Evolutionary conservation across 1,139 yeast genomes (phyloP).

Genomic region (Yamadazyma oceani): DNA sequence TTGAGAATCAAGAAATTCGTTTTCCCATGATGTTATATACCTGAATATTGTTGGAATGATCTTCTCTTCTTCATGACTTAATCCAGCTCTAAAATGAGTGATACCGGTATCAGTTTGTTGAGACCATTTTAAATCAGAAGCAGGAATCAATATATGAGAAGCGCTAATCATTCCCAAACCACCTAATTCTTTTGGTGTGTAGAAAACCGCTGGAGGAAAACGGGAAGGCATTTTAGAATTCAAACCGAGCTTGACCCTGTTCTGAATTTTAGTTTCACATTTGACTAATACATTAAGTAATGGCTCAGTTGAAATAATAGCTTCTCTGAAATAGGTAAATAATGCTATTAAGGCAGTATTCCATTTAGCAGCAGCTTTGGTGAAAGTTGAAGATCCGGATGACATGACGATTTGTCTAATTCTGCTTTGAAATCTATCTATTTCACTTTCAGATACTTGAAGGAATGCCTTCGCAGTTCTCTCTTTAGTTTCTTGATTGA

Average conservation of each 20-base stretch:
- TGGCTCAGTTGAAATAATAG: constrained; percentile 79
- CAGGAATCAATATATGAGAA: constrained; percentile 91
- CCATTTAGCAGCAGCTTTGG: constrained; percentile 95
- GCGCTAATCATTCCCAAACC: constrained; percentile 98
- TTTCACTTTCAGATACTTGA: constrained; percentile 79
- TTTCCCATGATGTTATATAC: constrained; percentile 94
- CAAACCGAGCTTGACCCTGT: constrained; percentile 89
- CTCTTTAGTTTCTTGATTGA: constrained; percentile 71
- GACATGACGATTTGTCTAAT: constrained; percentile 92
- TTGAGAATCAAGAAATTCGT: constrained; percentile 91
- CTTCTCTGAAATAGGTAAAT: constrained; percentile 90
- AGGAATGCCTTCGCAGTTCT: constrained; percentile 87
- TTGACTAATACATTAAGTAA: constrained; percentile 81
- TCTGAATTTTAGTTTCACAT: constrained; percentile 92
- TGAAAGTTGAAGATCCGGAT: constrained; percentile 93
- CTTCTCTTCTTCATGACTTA: constrained; percentile 78
- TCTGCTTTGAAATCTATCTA: constrained; percentile 77
- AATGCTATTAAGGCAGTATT: constrained; percentile 86
- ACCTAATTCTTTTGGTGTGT: constrained; percentile 95
- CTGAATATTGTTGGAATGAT: constrained; percentile 91
- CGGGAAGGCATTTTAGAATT: constrained; percentile 98
- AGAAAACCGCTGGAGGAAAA: constrained; percentile 98
- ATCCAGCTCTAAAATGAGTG: constrained; percentile 92
- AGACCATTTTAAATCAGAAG: constrained; percentile 89
- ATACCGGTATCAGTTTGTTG: constrained; percentile 93